These are phyloP conservation scores for Citrus trifoliata DNA, from an alignment of 345 rosid genomes.

Conservation along the genomic window DNA sequence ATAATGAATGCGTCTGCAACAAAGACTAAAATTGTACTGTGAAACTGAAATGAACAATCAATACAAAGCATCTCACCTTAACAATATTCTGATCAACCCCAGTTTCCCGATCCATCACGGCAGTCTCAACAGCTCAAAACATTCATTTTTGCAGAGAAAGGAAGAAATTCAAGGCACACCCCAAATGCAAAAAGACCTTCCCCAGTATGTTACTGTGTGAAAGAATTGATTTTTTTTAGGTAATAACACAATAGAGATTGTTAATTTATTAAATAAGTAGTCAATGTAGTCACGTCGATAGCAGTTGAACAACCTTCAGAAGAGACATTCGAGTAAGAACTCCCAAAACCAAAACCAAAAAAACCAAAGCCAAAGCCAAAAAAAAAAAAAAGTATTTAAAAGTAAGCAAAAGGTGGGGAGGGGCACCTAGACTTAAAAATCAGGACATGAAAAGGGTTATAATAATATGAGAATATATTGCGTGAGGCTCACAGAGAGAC, in stretches of 20 bases:
- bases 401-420: background rate
- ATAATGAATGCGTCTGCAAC: conserved; percentile 19
- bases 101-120: conserved; percentile 65
- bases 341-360: background rate
- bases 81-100: conserved; percentile 34
- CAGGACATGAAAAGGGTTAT: background rate
- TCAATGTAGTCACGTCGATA: conserved; percentile 14
- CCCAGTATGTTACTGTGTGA: background rate
- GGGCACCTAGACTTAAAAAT: conserved; percentile 9
- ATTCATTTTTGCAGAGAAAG: conserved; percentile 25
- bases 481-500: background rate
- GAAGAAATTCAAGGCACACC: conserved; percentile 23
- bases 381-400: no score
- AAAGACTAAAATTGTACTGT: conserved; percentile 2
- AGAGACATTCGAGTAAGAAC: conserved; percentile 13
- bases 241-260: background rate
- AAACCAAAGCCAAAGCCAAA: background rate
- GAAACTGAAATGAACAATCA: conserved; percentile 1
- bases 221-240: background rate
- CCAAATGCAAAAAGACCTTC: conserved; percentile 22
- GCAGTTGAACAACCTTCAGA: conserved; percentile 42
- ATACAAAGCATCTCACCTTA: conserved; percentile 45
- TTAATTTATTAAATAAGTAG: background rate
- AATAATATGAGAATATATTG: background rate
- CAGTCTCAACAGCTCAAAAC: conserved; percentile 22